A percentile compares a stretch with the other conserved stretches of the same genome.
These are phyloP conservation scores for Fusarium penzigii DNA, from an alignment of 2,329 filamentous ascomycete genomes.

Conservation along the genomic window DNA sequence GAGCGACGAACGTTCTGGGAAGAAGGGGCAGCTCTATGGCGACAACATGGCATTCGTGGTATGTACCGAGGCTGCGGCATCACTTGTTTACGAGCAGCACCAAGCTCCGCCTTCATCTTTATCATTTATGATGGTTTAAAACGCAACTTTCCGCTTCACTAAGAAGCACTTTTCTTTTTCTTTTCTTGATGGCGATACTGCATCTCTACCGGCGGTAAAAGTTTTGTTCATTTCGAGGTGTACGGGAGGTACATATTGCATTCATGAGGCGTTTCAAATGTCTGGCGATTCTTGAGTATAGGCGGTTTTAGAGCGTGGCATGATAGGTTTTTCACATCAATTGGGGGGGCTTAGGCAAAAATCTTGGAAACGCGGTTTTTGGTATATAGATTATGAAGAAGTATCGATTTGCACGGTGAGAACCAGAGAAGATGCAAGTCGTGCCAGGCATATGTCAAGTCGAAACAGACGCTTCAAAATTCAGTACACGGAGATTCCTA, in stretches of 20 bases:
- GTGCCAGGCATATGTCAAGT: not conserved
- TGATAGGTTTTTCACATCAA: slow-evolving; percentile 4
- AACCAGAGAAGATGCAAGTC: not conserved
- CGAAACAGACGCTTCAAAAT: not conserved
- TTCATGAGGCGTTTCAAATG: slow-evolving; percentile 23
- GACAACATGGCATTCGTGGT: slow-evolving; percentile 76
- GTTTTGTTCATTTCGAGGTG: not conserved
- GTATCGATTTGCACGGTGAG: not conserved
- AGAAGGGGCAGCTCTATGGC: slow-evolving; percentile 76
- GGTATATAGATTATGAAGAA: slow-evolving; percentile 12
- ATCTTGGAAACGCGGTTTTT: not conserved
- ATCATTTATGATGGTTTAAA: slow-evolving; percentile 90
- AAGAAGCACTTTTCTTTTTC: not conserved
- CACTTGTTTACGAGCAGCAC: slow-evolving; percentile 82
- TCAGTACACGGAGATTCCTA: slow-evolving; percentile 11
- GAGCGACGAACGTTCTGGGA: slow-evolving; percentile 68
- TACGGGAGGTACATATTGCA: slow-evolving; percentile 12
- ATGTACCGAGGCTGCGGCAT: slow-evolving; percentile 95
- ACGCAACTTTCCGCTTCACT: slow-evolving; percentile 58
- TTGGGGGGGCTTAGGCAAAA: not conserved
- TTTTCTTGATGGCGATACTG: not conserved
- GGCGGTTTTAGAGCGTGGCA: slow-evolving; percentile 7
- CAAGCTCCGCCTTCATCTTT: slow-evolving; percentile 98
- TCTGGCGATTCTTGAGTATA: not conserved
- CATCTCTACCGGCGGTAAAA: not conserved